phyloP scores from a whole-genome alignment of 495 filamentous ascomycete genomes.

The Trichoderma erinaceum region DNA sequence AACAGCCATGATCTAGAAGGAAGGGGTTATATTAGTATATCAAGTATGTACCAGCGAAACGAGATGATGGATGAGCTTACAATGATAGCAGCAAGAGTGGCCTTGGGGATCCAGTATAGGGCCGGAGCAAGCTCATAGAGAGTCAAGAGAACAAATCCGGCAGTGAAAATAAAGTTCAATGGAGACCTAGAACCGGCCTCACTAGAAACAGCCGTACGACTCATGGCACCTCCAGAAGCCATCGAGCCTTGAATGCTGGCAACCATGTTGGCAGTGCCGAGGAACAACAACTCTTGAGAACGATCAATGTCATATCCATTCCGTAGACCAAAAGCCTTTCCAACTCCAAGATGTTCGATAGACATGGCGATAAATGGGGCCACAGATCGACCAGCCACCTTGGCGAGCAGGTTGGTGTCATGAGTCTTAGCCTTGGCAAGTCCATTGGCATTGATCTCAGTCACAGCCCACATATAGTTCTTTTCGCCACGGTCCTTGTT shows the following conservation, averaged over 20 bases:
- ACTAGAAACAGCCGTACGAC: conserved; percentile 41
- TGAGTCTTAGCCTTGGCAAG: conserved; percentile 33
- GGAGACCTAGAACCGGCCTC: conserved; percentile 32
- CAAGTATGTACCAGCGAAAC: not conserved
- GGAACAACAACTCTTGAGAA: conserved; percentile 39
- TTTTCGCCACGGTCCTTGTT: conserved; percentile 32
- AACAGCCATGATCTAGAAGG: conserved; percentile 31
- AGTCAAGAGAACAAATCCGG: conserved; percentile 37
- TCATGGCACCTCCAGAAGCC: conserved; percentile 39
- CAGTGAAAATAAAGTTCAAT: conserved; percentile 35
- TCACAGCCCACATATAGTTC: conserved; percentile 31
- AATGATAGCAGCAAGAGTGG: conserved; percentile 39
- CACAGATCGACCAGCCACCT: conserved; percentile 30
- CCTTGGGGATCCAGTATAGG: conserved; percentile 41
- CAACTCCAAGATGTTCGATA: conserved; percentile 40
- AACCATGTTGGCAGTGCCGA: conserved; percentile 38
- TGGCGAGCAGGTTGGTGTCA: conserved; percentile 24
- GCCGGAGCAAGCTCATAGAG: conserved; percentile 39
- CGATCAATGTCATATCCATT: conserved; percentile 38
- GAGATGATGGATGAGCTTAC: conserved; percentile 2
- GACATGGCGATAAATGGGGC: conserved; percentile 35
- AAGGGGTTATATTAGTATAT: not conserved
- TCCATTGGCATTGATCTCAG: conserved; percentile 36
- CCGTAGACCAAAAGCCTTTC: conserved; percentile 35
- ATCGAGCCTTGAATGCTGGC: conserved; percentile 40